These are phyloP conservation scores for Cyclotella cryptica DNA, from an alignment of 108 stramenopile species.

Conservation along the genomic window DNA sequence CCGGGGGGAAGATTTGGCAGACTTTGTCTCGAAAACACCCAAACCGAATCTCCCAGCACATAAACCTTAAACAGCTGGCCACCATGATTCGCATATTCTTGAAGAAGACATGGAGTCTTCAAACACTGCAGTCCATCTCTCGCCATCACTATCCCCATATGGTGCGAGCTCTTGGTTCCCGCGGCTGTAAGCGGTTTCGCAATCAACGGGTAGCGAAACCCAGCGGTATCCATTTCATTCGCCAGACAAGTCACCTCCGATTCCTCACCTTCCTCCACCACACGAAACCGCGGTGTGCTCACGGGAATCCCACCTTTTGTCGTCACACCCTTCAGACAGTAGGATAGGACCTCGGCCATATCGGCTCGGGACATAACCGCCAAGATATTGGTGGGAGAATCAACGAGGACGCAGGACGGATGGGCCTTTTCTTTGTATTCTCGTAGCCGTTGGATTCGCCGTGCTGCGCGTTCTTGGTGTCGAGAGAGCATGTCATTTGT, in stretches of 20 bases:
- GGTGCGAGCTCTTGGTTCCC: constrained; percentile 82
- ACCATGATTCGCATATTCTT: constrained; percentile 90
- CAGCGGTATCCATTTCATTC: constrained; percentile 46
- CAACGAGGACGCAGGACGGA: constrained; percentile 76
- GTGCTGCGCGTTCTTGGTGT: constrained; percentile 54
- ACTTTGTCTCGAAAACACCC: constrained; percentile 75
- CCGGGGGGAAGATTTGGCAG: constrained; percentile 80
- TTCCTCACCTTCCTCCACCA: constrained; percentile 50
- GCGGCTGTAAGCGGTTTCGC: constrained; percentile 88
- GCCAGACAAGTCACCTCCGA: constrained; percentile 7
- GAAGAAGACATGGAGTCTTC: constrained; percentile 62
- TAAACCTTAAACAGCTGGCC: constrained; percentile 87
- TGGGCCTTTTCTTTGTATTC: constrained; percentile 65
- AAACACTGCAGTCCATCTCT: constrained; percentile 57
- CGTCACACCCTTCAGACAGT: constrained; percentile 60
- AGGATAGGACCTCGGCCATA: constrained; percentile 68
- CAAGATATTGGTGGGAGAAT: constrained; percentile 74
- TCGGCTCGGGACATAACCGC: constrained; percentile 80
- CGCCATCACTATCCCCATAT: constrained; percentile 76
- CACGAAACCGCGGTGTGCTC: constrained; percentile 68
- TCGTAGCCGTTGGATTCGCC: constrained; percentile 68
- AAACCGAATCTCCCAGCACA: constrained; percentile 81
- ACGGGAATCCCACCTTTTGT: constrained; percentile 69
- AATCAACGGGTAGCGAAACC: constrained; percentile 75
- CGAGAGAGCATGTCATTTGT: constrained; percentile 21